Percentiles rank a stretch among this genome's conserved stretches.
These are phyloP conservation scores for Parastagonospora nodorum DNA, from an alignment of 2,329 filamentous ascomycete species.

Conservation along the genomic window DNA sequence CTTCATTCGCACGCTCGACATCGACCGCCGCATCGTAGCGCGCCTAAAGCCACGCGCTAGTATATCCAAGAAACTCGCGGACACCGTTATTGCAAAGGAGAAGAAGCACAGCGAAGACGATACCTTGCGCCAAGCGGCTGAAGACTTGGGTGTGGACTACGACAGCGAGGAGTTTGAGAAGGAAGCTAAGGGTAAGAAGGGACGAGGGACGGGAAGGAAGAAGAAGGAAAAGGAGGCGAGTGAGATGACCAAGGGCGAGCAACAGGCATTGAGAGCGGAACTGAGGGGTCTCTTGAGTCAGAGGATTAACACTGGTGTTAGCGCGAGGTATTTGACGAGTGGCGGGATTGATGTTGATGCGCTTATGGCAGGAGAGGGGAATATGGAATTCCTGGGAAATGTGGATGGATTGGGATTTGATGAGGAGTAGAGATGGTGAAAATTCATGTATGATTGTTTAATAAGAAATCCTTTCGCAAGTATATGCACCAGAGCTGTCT, in stretches of 20 bases:
- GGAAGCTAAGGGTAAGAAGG: constrained; percentile 61
- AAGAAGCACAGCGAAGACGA: constrained; percentile 83
- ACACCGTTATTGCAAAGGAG: constrained; percentile 82
- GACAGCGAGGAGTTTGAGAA: constrained; percentile 81
- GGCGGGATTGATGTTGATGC: constrained; percentile 81
- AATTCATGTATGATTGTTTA: no score
- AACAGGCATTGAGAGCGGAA: constrained; percentile 72
- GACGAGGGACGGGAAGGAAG: constrained; percentile 72
- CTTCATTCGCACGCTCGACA: constrained; percentile 78
- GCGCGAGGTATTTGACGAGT: constrained; percentile 82
- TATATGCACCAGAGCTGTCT: background rate
- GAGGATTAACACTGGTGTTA: constrained; percentile 85
- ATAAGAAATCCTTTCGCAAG: background rate
- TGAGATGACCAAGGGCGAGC: constrained; percentile 72
- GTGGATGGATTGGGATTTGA: constrained; percentile 54
- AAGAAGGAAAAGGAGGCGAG: constrained; percentile 74
- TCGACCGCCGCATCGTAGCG: constrained; percentile 78
- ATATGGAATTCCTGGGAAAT: constrained; percentile 68
- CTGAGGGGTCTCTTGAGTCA: constrained; percentile 71
- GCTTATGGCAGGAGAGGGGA: constrained; percentile 64
- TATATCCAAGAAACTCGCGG: constrained; percentile 85
- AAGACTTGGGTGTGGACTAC: constrained; percentile 92
- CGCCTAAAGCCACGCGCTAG: constrained; percentile 77
- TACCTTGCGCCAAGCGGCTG: constrained; percentile 81
- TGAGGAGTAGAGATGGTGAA: background rate